phyloP scores from a whole-genome alignment of 75 land plant genomes.

The Pseudotsuga menziesii region DNA sequence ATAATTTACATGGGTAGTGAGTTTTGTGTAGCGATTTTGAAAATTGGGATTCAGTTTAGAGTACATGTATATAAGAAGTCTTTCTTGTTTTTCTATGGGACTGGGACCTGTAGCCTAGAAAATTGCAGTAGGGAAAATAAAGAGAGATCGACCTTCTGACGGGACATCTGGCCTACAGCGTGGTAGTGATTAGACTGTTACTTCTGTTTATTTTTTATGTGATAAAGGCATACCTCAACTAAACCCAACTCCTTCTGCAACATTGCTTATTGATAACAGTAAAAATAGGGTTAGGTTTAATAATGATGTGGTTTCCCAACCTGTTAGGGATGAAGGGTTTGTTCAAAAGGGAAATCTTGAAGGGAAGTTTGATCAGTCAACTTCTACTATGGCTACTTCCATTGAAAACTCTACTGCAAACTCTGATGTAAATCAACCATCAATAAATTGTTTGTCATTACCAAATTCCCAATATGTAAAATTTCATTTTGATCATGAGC shows the following conservation, averaged over 20 bases:
- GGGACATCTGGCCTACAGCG: slow-evolving; percentile 60
- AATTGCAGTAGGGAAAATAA: slow-evolving; percentile 59
- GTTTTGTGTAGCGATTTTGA: background rate
- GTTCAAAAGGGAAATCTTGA: background rate
- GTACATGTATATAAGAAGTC: slow-evolving; percentile 72
- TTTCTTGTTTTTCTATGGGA: slow-evolving; percentile 67
- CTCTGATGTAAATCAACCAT: background rate
- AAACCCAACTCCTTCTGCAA: background rate
- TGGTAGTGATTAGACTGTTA: slow-evolving; percentile 65
- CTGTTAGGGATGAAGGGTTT: slow-evolving; percentile 7
- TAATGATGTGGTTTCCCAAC: background rate
- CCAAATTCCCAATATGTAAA: background rate
- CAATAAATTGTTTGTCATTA: slow-evolving; percentile 2
- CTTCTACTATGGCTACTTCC: background rate
- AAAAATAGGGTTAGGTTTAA: background rate
- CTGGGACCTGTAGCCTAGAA: slow-evolving; percentile 76
- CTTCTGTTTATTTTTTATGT: slow-evolving; percentile 24
- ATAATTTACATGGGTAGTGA: background rate
- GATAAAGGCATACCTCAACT: slow-evolving; percentile 8
- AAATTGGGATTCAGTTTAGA: slow-evolving; percentile 52
- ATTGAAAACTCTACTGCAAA: background rate
- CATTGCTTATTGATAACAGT: background rate
- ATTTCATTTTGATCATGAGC: background rate
- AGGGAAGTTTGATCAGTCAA: background rate
- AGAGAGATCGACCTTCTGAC: slow-evolving; percentile 50